A percentile compares a stretch with the other conserved stretches of the same genome.
Evolutionary conservation across 805 yeast species (phyloP).

Genomic region (Torulaspora gathmanii): DNA sequence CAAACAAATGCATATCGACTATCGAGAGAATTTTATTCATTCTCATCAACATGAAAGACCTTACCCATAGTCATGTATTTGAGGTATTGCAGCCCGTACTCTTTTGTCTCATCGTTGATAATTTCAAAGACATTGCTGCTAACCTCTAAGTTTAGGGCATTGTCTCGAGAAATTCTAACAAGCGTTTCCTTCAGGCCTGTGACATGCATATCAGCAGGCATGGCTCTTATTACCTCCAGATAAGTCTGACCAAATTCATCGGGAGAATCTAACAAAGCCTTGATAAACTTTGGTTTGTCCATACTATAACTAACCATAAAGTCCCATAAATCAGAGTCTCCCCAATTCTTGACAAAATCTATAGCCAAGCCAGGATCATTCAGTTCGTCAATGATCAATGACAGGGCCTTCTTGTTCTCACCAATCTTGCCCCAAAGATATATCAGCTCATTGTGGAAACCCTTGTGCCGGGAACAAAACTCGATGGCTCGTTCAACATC

Average conservation of each 20-base stretch:
- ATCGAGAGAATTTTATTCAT: not conserved
- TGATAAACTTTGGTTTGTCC: conserved; percentile 69
- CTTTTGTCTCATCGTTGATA: conserved; percentile 48
- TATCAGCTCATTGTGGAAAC: conserved; percentile 62
- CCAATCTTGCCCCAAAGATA: conserved; percentile 80
- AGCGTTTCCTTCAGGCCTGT: conserved; percentile 61
- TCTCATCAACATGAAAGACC: conserved; percentile 13
- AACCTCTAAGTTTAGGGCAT: conserved; percentile 51
- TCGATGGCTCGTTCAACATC: conserved; percentile 66
- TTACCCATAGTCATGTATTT: conserved; percentile 34
- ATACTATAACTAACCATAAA: conserved; percentile 66
- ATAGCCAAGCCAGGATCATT: conserved; percentile 80
- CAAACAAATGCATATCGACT: not conserved
- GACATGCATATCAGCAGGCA: conserved; percentile 59
- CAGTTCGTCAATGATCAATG: conserved; percentile 68
- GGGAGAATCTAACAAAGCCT: conserved; percentile 63
- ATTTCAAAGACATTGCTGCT: conserved; percentile 53
- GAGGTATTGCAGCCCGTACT: conserved; percentile 33
- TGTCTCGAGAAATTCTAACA: conserved; percentile 56
- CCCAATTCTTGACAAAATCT: conserved; percentile 61
- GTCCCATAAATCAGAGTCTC: conserved; percentile 78
- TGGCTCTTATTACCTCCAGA: conserved; percentile 57
- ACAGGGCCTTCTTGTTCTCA: conserved; percentile 67
- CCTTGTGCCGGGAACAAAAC: conserved; percentile 48
- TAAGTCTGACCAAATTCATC: conserved; percentile 60